These are phyloP conservation scores for Ophiostoma pallidulum DNA, from an alignment of 2,329 filamentous ascomycete genomes.

Conservation along the genomic window DNA sequence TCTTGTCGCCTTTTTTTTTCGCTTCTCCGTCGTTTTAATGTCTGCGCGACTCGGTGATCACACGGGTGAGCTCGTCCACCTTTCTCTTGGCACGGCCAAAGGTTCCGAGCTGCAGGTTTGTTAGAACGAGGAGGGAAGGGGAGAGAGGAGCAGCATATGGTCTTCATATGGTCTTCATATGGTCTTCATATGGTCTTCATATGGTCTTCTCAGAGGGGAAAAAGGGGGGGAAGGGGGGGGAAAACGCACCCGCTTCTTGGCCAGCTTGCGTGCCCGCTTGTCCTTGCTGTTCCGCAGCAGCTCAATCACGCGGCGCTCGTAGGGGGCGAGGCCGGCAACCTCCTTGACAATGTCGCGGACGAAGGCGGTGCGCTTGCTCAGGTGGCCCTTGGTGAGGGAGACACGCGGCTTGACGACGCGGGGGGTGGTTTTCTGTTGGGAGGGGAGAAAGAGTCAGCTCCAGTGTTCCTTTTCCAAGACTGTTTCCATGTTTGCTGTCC, in stretches of 20 bases:
- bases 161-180: too few species aligned
- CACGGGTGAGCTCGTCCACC: constrained; percentile 97
- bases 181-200: too few species aligned
- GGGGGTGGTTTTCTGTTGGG: constrained; percentile 64
- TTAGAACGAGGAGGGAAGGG: background rate
- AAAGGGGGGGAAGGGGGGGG: too few species aligned
- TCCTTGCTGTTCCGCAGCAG: constrained; percentile 98
- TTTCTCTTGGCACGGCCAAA: constrained; percentile 98
- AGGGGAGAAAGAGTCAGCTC: constrained; percentile 25
- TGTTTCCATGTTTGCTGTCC: background rate
- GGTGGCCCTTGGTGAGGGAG: constrained; percentile 84
- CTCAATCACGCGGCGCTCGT: constrained; percentile 99
- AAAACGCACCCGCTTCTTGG: constrained; percentile 96
- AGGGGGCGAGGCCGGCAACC: constrained; percentile 87
- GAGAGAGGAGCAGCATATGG: background rate
- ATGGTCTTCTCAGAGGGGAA: too few species aligned
- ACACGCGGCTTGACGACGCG: constrained; percentile 70
- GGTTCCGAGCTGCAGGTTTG: constrained; percentile 69
- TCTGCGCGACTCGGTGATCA: constrained; percentile 89
- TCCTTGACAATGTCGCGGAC: constrained; percentile 97
- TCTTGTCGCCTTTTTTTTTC: too few species aligned
- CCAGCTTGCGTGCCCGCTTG: constrained; percentile 97
- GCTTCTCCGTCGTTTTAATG: constrained; percentile 43
- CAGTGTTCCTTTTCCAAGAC: too few species aligned
- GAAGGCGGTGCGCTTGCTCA: constrained; percentile 95